Evolutionary conservation across 768 basidiomycete species (phyloP).

Genomic region (Mycena indigotica): DNA sequence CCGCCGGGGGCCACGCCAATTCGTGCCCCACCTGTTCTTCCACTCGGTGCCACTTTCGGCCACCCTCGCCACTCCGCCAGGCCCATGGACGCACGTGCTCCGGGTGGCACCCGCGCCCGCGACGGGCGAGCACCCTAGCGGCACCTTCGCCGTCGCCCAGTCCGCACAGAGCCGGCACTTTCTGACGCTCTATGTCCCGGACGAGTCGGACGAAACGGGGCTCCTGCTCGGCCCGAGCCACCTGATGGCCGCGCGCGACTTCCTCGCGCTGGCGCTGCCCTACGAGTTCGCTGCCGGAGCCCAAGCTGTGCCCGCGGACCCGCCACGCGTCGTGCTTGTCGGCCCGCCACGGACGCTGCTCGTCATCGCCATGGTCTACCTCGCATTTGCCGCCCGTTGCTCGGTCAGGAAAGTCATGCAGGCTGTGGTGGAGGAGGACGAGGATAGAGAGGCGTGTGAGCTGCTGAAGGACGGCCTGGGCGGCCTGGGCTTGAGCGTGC

Average conservation of each 20-base stretch:
- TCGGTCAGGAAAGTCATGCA: conserved; percentile 15
- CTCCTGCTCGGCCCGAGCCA: conserved; percentile 10
- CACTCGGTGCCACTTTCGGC: conserved; percentile 1
- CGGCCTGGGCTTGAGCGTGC: conserved; percentile 5
- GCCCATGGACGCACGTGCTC: conserved; percentile 19
- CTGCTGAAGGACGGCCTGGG: conserved; percentile 10
- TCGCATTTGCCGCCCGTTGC: conserved; percentile 17
- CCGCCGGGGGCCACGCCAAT: conserved; percentile 18
- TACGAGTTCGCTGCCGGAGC: conserved; percentile 12
- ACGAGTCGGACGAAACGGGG: neutral
- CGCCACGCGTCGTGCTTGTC: conserved; percentile 13
- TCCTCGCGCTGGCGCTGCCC: conserved; percentile 21
- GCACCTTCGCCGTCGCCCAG: neutral
- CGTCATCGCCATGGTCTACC: conserved; percentile 9
- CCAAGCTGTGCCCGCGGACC: conserved; percentile 8
- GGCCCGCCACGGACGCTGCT: conserved; percentile 17
- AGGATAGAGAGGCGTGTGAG: conserved; percentile 12
- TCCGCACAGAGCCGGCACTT: neutral
- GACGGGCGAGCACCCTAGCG: neutral
- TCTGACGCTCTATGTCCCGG: conserved; percentile 4
- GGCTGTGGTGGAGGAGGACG: conserved; percentile 13
- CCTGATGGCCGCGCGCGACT: conserved; percentile 20
- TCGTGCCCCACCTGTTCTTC: conserved; percentile 18
- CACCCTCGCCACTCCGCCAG: conserved; percentile 1
- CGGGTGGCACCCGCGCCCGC: conserved; percentile 10